Conservation (phyloP, 768 basidiomycete species). For the Trametes sanguinea region DNA sequence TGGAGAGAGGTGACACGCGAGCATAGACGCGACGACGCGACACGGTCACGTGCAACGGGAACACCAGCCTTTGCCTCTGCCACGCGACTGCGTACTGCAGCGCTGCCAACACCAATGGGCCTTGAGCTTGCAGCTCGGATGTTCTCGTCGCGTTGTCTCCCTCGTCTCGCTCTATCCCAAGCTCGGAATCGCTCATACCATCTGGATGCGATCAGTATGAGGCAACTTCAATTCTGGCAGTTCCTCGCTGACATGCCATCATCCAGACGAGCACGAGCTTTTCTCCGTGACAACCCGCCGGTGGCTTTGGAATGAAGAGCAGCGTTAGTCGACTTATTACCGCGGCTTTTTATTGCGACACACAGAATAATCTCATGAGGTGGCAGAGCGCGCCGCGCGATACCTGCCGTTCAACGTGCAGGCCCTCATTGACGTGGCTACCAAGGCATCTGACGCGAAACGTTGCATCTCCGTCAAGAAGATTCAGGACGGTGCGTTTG, state of each 20-base stretch:
- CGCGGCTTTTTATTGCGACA: not conserved
- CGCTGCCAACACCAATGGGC: too few species aligned
- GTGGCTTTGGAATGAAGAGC: conserved; percentile 22
- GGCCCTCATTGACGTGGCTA: conserved; percentile 14
- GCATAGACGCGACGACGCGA: too few species aligned
- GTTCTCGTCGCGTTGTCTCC: too few species aligned
- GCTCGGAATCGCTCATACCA: not conserved
- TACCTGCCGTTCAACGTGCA: conserved; percentile 18
- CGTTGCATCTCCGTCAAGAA: conserved; percentile 11
- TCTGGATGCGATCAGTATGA: not conserved
- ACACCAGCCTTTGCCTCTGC: too few species aligned
- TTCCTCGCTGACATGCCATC: not conserved
- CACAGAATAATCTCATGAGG: not conserved
- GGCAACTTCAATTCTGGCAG: not conserved
- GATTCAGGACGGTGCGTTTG: not conserved
- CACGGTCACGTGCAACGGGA: too few species aligned
- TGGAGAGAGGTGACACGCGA: too few species aligned
- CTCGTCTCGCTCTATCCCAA: too few species aligned
- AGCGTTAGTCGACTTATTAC: not conserved
- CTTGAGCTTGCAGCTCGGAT: too few species aligned
- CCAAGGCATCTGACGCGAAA: conserved; percentile 9
- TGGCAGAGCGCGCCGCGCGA: conserved; percentile 11
- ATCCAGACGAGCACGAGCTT: conserved; percentile 5
- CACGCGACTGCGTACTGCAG: too few species aligned
- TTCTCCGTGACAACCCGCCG: conserved; percentile 8